These are phyloP conservation scores for Fusarium sp. DNA, from an alignment of 2,329 filamentous ascomycete genomes.

Conservation along the genomic window DNA sequence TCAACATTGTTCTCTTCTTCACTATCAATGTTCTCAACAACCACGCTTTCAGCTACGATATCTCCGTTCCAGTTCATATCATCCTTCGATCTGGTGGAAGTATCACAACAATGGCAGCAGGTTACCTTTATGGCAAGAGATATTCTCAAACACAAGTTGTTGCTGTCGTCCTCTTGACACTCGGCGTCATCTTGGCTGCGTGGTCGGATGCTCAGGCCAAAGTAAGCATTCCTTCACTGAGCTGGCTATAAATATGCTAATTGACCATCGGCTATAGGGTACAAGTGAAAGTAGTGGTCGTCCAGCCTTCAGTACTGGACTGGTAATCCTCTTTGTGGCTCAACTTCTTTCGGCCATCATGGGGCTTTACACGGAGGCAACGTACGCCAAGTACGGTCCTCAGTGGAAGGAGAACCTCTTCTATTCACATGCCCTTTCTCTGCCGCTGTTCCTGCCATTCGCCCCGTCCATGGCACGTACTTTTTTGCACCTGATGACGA, in stretches of 20 bases:
- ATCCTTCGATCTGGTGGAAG: conserved; percentile 95
- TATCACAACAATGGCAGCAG: conserved; percentile 94
- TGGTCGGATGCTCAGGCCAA: conserved; percentile 91
- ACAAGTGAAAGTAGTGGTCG: conserved; percentile 34
- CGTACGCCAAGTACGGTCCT: conserved; percentile 86
- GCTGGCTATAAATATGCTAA: background rate
- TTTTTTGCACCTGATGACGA: conserved; percentile 72
- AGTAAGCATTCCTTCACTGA: conserved; percentile 59
- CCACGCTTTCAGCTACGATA: conserved; percentile 96
- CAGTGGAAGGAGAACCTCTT: conserved; percentile 98
- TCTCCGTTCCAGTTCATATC: conserved; percentile 96
- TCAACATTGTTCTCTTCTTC: conserved; percentile 93
- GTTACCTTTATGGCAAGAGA: conserved; percentile 84
- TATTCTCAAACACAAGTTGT: conserved; percentile 85
- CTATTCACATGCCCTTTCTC: conserved; percentile 83
- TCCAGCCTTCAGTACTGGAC: conserved; percentile 68
- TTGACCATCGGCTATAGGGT: conserved; percentile 23
- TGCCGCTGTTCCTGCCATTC: conserved; percentile 82
- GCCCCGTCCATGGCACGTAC: conserved; percentile 73
- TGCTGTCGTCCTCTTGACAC: conserved; percentile 84
- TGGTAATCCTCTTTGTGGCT: conserved; percentile 85
- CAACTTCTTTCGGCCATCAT: conserved; percentile 93
- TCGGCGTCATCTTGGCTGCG: conserved; percentile 88
- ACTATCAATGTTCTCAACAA: conserved; percentile 97
- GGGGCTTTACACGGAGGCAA: conserved; percentile 93